phyloP scores from a whole-genome alignment of 495 filamentous ascomycete genomes.

The Daldinia bambusicola region DNA sequence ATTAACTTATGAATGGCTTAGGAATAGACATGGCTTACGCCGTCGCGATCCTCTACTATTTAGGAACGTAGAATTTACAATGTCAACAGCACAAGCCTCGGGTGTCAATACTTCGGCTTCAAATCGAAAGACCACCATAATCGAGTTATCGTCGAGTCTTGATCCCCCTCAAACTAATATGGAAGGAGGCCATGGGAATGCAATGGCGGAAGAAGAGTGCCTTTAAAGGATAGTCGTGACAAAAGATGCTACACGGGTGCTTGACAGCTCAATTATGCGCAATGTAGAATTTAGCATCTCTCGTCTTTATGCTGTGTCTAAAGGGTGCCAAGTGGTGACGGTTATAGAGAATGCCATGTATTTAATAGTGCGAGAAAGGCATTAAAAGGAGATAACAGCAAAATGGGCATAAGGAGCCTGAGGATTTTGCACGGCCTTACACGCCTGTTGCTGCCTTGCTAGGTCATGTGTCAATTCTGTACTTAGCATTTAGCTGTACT shows the following conservation, averaged over 20 bases:
- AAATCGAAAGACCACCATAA: constrained; percentile 44
- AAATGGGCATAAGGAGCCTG: not conserved
- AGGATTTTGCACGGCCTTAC: not conserved
- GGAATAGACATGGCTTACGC: constrained; percentile 17
- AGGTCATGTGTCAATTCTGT: not conserved
- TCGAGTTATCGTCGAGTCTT: constrained; percentile 31
- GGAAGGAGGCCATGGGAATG: not conserved
- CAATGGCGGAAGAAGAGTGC: not conserved
- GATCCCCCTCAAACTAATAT: not conserved
- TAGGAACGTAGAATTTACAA: constrained; percentile 42
- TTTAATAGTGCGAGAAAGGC: not conserved
- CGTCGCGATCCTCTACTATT: constrained; percentile 32
- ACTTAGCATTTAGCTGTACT: not conserved
- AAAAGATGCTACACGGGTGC: not conserved
- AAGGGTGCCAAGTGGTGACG: not conserved
- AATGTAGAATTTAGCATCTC: constrained; percentile 3
- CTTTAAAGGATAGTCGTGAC: not conserved
- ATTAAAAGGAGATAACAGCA: not conserved
- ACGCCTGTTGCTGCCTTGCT: not conserved
- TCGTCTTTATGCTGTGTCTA: constrained; percentile 8
- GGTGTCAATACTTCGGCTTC: constrained; percentile 15
- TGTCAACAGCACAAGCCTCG: constrained; percentile 21
- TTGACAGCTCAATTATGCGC: constrained; percentile 7
- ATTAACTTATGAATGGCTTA: constrained; percentile 12
- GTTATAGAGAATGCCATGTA: not conserved